phyloP scores from a whole-genome alignment of 2,329 filamentous ascomycete genomes.

The Eurotiales sp. region DNA sequence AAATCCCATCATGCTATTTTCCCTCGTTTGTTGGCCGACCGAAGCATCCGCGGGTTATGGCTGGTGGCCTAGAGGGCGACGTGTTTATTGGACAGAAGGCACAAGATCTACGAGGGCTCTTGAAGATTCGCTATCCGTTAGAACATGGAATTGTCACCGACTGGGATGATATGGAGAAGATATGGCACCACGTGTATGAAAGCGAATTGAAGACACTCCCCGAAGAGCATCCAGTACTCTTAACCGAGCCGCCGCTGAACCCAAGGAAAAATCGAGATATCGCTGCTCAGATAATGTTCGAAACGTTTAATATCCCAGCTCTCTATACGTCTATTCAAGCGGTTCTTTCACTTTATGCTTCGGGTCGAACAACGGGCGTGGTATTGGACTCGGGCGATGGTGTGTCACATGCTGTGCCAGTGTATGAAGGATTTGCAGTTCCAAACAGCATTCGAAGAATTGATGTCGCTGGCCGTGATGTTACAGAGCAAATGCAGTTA shows the following conservation, averaged over 20 bases:
- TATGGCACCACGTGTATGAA: conserved; percentile 92
- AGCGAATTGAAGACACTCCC: conserved; percentile 94
- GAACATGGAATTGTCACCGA: conserved; percentile 93
- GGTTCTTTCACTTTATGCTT: conserved; percentile 91
- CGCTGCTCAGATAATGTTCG: conserved; percentile 95
- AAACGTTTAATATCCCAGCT: conserved; percentile 97
- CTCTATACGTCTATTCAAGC: conserved; percentile 97
- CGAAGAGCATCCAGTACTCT: conserved; percentile 95
- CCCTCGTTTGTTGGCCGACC: conserved; percentile 95
- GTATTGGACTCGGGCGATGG: conserved; percentile 94
- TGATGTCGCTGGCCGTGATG: conserved; percentile 91
- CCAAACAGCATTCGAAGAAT: conserved; percentile 92
- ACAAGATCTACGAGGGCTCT: conserved; percentile 80
- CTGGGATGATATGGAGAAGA: conserved; percentile 20
- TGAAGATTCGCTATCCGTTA: conserved; percentile 93
- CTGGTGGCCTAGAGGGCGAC: conserved; percentile 94
- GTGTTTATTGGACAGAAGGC: conserved; percentile 94
- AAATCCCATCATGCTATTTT: conserved; percentile 94
- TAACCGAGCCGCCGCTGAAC: conserved; percentile 95
- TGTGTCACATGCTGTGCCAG: conserved; percentile 93
- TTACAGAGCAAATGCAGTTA: conserved; percentile 91
- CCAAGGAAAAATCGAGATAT: conserved; percentile 93
- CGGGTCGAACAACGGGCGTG: conserved; percentile 90
- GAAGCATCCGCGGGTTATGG: conserved; percentile 90
- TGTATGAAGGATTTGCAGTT: conserved; percentile 97